Evolutionary conservation across 495 filamentous ascomycete genomes (phyloP).

Genomic region (Penicillium goetzii): DNA sequence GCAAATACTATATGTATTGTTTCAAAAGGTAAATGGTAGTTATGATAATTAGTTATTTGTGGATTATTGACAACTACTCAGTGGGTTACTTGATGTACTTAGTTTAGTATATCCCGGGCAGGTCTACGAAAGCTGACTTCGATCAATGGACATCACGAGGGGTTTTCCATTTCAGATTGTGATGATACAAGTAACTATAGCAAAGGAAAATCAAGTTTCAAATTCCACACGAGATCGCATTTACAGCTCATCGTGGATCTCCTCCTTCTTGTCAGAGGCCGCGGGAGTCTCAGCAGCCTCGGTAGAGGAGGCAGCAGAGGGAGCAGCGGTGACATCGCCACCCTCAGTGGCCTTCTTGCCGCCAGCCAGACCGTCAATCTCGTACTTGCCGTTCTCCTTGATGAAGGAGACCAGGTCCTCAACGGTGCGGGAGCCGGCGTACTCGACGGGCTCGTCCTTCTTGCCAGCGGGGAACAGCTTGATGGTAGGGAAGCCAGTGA

Average conservation of each 20-base stretch:
- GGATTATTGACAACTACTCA: too few species aligned
- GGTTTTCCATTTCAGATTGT: constrained; percentile 20
- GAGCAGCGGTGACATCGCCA: constrained; percentile 31
- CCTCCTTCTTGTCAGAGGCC: constrained; percentile 36
- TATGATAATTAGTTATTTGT: too few species aligned
- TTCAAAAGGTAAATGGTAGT: too few species aligned
- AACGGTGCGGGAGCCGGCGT: constrained; percentile 84
- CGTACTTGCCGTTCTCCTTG: constrained; percentile 90
- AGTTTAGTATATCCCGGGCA: not conserved
- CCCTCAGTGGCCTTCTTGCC: constrained; percentile 44
- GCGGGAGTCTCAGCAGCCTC: constrained; percentile 36
- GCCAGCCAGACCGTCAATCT: constrained; percentile 64
- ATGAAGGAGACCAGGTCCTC: constrained; percentile 95
- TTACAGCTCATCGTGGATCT: constrained; percentile 51
- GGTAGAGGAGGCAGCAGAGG: constrained; percentile 22
- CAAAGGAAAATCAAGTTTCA: constrained; percentile 18
- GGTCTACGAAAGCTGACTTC: not conserved
- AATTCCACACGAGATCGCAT: constrained; percentile 22
- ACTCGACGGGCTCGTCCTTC: constrained; percentile 84
- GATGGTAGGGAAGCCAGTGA: constrained; percentile 98
- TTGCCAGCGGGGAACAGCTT: constrained; percentile 93
- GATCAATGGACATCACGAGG: constrained; percentile 1
- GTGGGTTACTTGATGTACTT: not conserved
- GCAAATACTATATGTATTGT: not conserved
- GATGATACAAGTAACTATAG: constrained; percentile 26